Evolutionary conservation across 2,329 filamentous ascomycete genomes (phyloP).

Genomic region (Whalleya microplaca): DNA sequence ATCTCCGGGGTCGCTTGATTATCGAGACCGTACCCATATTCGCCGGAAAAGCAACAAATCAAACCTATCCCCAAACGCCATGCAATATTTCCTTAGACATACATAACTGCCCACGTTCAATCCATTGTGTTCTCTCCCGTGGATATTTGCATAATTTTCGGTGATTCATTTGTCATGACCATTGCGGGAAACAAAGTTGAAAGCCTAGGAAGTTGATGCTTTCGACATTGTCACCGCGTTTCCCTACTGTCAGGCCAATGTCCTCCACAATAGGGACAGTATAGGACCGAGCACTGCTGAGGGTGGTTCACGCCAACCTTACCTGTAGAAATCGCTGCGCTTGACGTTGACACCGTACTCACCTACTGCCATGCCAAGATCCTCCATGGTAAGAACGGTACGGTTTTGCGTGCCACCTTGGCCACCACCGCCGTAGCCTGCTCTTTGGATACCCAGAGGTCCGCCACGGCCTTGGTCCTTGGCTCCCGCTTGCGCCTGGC

Average conservation of each 20-base stretch:
- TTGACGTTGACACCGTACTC: constrained; percentile 99
- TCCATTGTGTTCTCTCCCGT: background rate
- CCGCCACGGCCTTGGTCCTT: constrained; percentile 63
- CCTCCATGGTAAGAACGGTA: constrained; percentile 97
- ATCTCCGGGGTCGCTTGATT: background rate
- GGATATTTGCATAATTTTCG: background rate
- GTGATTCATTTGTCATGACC: background rate
- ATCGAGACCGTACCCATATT: background rate
- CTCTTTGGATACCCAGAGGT: constrained; percentile 73
- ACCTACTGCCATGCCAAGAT: constrained; percentile 94
- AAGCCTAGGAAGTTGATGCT: too few species aligned
- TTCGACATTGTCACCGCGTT: background rate
- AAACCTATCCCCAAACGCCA: background rate
- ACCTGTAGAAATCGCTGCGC: constrained; percentile 87
- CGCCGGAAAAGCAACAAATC: background rate
- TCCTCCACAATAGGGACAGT: too few species aligned
- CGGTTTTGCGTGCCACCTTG: constrained; percentile 87
- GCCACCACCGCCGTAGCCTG: constrained; percentile 84
- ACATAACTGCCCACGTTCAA: background rate
- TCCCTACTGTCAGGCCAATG: background rate
- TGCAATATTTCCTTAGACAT: background rate
- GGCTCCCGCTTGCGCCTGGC: constrained; percentile 58
- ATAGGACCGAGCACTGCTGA: too few species aligned
- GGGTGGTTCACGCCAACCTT: constrained; percentile 1
- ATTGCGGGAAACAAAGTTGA: background rate